Evolutionary conservation across 129 eudicot genomes (phyloP), one percentile per base, ranked within the genome.

Genomic region (Flaveria linearis): DNA sequence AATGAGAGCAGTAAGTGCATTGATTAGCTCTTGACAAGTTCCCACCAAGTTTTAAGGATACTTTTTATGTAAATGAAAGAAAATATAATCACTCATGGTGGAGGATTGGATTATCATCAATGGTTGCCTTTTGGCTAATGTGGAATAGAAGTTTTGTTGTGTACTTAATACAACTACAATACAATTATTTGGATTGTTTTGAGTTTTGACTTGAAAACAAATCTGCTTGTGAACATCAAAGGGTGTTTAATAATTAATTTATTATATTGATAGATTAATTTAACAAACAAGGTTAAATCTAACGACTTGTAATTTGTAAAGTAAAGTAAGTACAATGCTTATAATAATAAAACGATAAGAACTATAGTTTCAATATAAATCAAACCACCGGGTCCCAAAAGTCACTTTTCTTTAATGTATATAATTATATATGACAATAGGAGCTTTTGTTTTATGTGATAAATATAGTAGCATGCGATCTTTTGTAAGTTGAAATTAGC

Each of bases 401-500:
- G 0, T 5, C 14, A 49, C 6, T 3, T 73, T 10, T 73, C 15
- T 23, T 5, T 45, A 30, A 56, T n/a, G 33, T 43, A 43, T 43
- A 43, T 66, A 39, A 23, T 57, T 57, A 57, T 20, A 53, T 36
- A 36, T 36, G 41, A 36, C 41, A 36, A 45, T 10, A 45, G 12
- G 26, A 16, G 56, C 9, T 74, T 9, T 45, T 36, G 28, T 28
- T 30, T 9, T 61, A 47, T 36, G 50, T n/a, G 1, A 66, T 52
- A 68, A 68, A 41, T 41, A 20, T 20, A 20, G 43, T 18, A 18
- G 25, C 62, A 64, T 65, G 68, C 71, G 39, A 75, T 30, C 2
- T 45, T 28, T 64, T 64, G 63, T 63, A 36, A 26, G 80, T 36
- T 76, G 61, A 66, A 67, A 75, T 49, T 39, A 8, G 77, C 77